Percentiles rank a stretch among this genome's conserved stretches.
Evolutionary conservation across 2,329 filamentous ascomycete species (phyloP).

Genomic region (Cladosporium colombiae): DNA sequence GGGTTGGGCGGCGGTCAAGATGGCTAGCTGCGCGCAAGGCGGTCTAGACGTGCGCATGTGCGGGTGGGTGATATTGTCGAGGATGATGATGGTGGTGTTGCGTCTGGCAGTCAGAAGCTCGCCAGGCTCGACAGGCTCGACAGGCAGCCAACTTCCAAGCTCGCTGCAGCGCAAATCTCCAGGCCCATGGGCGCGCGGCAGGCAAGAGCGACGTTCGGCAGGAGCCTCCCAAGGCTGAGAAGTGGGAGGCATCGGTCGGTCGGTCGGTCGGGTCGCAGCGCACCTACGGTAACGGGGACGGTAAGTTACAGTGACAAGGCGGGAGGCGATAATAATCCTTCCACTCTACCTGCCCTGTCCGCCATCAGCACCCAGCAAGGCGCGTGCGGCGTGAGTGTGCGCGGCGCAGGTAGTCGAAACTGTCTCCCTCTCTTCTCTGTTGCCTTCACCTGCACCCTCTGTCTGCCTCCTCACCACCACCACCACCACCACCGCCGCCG

Average conservation of each 20-base stretch:
- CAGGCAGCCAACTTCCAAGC: background rate
- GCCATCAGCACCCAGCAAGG: background rate
- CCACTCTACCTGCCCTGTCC: background rate
- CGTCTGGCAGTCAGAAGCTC: background rate
- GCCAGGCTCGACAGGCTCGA: no score
- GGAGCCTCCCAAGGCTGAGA: background rate
- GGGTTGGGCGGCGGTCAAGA: background rate
- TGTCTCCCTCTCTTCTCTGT: background rate
- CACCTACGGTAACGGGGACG: no score
- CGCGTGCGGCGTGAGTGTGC: background rate
- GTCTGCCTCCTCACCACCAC: background rate
- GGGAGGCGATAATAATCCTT: background rate
- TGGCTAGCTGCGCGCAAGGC: background rate
- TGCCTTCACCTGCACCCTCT: background rate
- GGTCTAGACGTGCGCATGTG: background rate
- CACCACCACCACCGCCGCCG: conserved; percentile 1
- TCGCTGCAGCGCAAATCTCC: background rate
- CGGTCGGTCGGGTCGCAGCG: background rate
- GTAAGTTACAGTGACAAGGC: no score
- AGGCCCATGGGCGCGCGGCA: background rate
- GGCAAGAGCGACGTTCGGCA: background rate
- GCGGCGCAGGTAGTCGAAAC: background rate
- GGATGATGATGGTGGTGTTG: background rate
- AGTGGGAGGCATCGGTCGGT: background rate
- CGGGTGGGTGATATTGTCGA: background rate